A percentile compares a stretch with the other conserved stretches of the same genome.
Conservation (phyloP, 495 filamentous ascomycete genomes). For the Aspergillus cavernicola region DNA sequence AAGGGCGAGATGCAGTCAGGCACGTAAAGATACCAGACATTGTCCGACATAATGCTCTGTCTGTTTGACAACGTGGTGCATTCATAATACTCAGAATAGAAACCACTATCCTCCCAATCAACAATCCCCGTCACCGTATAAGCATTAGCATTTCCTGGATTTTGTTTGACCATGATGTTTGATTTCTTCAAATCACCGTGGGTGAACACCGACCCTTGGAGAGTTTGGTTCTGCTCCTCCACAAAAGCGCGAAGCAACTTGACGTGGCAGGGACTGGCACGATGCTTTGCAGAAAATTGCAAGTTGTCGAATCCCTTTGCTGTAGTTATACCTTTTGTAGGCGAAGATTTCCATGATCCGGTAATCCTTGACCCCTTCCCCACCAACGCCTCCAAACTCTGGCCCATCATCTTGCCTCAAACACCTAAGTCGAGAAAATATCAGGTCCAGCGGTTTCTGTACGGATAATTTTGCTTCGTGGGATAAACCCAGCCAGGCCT, state of each 20-base stretch:
- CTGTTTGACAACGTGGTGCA: conserved; percentile 28
- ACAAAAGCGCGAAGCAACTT: conserved; percentile 26
- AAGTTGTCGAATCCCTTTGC: conserved; percentile 28
- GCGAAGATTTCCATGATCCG: conserved; percentile 16
- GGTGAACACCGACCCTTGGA: conserved; percentile 30
- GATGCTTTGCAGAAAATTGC: conserved; percentile 28
- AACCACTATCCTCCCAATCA: conserved; percentile 36
- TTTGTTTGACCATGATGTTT: conserved; percentile 38
- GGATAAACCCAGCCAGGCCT: conserved; percentile 24
- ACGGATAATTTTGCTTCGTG: conserved; percentile 29
- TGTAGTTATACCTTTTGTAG: conserved; percentile 26
- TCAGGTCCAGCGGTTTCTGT: conserved; percentile 27
- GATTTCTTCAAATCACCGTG: conserved; percentile 35
- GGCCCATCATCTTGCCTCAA: conserved; percentile 18
- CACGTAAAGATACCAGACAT: conserved; percentile 33
- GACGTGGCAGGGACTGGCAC: conserved; percentile 25
- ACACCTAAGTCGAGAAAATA: conserved; percentile 27
- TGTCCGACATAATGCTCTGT: conserved; percentile 22
- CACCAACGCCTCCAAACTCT: conserved; percentile 25
- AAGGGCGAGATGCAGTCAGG: conserved; percentile 23
- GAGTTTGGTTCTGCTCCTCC: conserved; percentile 11
- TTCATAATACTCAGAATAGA: conserved; percentile 34
- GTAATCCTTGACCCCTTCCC: conserved; percentile 32
- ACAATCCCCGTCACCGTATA: conserved; percentile 29
- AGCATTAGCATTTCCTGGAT: conserved; percentile 11